Evolutionary conservation across 129 eudicot genomes (phyloP), one percentile per base, ranked within the genome.

Genomic region (Dittrichia graveolens): DNA sequence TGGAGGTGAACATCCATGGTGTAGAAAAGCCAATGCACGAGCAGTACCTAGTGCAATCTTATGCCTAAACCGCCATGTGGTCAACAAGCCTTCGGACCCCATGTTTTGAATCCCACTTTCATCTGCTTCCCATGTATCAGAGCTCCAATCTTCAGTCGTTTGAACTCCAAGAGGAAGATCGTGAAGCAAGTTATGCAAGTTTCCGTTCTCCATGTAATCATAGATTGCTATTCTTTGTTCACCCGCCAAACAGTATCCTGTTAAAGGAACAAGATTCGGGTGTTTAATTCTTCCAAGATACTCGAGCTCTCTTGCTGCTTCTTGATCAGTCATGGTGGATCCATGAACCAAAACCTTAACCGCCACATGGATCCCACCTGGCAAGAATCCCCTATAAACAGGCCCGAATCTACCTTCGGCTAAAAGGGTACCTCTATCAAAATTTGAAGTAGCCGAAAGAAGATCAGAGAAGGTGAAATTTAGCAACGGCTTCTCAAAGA

Each of bases 321-420:
- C 95, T 39, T 91, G 86, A 63, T 91, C 97, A 2, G 91, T 85
- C 92, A 91, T 75, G 61, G 95, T 91, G 47, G 95, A 88, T 5
- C 92, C 97, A 38, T 86, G 86, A 58, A 88, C 95, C 82, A 88
- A 80, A 58, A 91, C 97, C 76, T 88, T 86, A 9, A 91, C 87
- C 0, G 97, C 97, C 8, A 91, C 92, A 18, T 88, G 97, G 58
- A 91, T 77, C 15, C 90, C 95, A 65, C 97, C 97, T 5, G 89
- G 88, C 69, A 91, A 78, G 62, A 85, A 75, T 6, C 95, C 97
- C 39, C 92, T 64, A 63, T 91, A 91, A 80, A 91, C 90, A 0
- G 97, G 97, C 41, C 97, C 97, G 5, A 88, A 88, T 7, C 90
- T 42, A 56, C 97, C 97, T 76, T 91, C 97, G 0, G 97, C 95